These are phyloP conservation scores for Penicillium capsulatum DNA, from an alignment of 2,329 filamentous ascomycete species.

Conservation along the genomic window DNA sequence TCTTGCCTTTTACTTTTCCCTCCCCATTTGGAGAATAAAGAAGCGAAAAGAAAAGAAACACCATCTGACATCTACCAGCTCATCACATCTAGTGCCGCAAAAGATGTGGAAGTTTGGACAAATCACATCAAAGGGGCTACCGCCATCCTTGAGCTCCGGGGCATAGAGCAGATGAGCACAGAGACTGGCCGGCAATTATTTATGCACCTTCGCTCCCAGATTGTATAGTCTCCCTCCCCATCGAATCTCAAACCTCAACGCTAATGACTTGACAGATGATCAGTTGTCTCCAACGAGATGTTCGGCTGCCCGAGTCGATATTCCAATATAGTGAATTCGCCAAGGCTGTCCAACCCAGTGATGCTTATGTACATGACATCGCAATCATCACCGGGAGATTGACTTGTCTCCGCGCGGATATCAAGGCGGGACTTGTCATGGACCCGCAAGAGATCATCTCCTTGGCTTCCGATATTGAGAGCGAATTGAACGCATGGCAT, in stretches of 20 bases:
- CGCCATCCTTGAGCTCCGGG: slow-evolving; percentile 52
- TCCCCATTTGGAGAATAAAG: too few relatives aligned
- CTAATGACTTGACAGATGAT: slow-evolving; percentile 27
- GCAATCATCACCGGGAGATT: slow-evolving; percentile 29
- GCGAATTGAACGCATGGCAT: slow-evolving; percentile 33
- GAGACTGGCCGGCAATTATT: slow-evolving; percentile 51
- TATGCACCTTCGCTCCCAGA: slow-evolving; percentile 54
- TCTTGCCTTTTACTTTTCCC: too few relatives aligned
- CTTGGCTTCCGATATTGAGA: slow-evolving; percentile 31
- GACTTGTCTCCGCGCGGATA: slow-evolving; percentile 33
- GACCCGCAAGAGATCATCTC: slow-evolving; percentile 30
- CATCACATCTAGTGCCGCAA: slow-evolving; percentile 40
- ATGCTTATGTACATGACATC: slow-evolving; percentile 29
- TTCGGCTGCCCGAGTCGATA: slow-evolving; percentile 30
- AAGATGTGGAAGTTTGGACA: slow-evolving; percentile 50
- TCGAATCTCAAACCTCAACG: too few relatives aligned
- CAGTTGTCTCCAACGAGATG: slow-evolving; percentile 34
- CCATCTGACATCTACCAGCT: too few relatives aligned
- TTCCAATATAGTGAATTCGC: slow-evolving; percentile 30
- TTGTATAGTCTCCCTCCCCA: too few relatives aligned
- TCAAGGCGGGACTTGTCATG: slow-evolving; percentile 24
- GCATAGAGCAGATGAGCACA: slow-evolving; percentile 34
- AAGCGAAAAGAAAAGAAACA: too few relatives aligned
- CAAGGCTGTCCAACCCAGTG: slow-evolving; percentile 27
- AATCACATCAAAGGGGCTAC: slow-evolving; percentile 58